Base-by-base conservation (phyloP, 352 stramenopile species). In the Phytophthora crassamura region DNA sequence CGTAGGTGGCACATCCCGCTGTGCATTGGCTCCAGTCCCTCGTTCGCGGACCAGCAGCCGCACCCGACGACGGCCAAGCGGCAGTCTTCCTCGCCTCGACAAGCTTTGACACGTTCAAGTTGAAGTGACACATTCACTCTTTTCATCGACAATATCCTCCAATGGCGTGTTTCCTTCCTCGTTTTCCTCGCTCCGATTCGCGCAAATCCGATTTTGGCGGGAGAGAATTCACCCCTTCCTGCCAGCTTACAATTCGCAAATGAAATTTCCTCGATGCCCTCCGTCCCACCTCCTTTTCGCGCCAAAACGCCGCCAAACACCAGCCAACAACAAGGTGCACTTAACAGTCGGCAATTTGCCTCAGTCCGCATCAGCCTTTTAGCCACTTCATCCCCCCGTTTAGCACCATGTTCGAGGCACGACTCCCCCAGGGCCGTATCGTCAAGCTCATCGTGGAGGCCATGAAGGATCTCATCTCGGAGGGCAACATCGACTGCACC, bases 371-470 rank as follows among this genome's bases (percentile, higher is more conserved):
- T 47, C 47, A 45, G 33, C 14, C 36, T 28, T 18, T 25, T 47
- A 35, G 48, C 5, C 28, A 45, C 35, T 51, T 8, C n/a, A 4
- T 15, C 20, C 28, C 18, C 30, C 46, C 42, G 11, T 5, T 25
- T 60, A 66, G 10, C 60, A 98, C 55, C 64, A 99, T 99, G 98
- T 99, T 99, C 74, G 98, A 99, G 90, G 98, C 98, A 56, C 86
- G 94, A 74, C 81, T 99, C 33, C 90, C 88, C 53, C 84, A 99
- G 82, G 98, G 96, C 64, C 91, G 89, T 66, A 96, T 99, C 67
- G 89, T 99, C 53, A 99, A 99, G 85, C 95, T 99, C 69, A 98
- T 99, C 67, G 95, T 99, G 56, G 98, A 99, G 72, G 92, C 97
- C 46, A 98, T 99, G 82, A 99, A 99, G 74, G 98, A 99, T 74